Conservation (phyloP, 164 flowering plant genomes). For the Vitis amurensis region DNA sequence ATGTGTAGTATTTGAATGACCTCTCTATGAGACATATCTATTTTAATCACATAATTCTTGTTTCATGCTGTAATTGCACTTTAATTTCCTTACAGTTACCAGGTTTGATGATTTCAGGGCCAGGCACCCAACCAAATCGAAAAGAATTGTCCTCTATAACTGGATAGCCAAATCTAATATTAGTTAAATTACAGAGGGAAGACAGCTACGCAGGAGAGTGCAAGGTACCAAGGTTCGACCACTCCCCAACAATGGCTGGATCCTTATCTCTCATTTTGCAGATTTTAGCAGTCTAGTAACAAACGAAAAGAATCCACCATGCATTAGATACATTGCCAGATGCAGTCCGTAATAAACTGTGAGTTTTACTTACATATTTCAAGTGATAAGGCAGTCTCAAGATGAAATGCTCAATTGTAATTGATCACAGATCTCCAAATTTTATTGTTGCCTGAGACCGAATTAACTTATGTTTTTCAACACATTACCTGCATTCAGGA, state of each 20-base stretch:
- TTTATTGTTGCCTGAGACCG: conserved; percentile 43
- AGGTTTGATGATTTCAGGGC: too few relatives aligned
- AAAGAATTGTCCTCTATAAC: not conserved
- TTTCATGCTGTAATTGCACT: too few relatives aligned
- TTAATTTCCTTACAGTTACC: too few relatives aligned
- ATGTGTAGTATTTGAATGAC: too few relatives aligned
- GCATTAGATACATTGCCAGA: not conserved
- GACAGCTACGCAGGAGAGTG: conserved; percentile 53
- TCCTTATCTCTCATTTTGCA: too few relatives aligned
- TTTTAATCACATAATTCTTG: too few relatives aligned
- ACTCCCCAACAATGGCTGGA: too few relatives aligned
- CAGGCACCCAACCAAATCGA: not conserved
- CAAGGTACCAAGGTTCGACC: conserved; percentile 46
- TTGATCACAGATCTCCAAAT: conserved; percentile 47
- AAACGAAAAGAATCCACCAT: not conserved
- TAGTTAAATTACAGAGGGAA: conserved; percentile 40
- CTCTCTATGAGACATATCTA: too few relatives aligned
- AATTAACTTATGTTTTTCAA: too few relatives aligned
- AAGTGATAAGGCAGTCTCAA: conserved; percentile 46
- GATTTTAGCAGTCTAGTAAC: conserved; percentile 37
- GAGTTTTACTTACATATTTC: conserved; percentile 42
- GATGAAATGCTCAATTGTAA: conserved; percentile 51
- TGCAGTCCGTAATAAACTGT: too few relatives aligned
- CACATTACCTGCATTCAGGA: too few relatives aligned
- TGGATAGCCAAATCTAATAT: not conserved